Evolutionary conservation across 139 green algal genomes (phyloP), one percentile per base, ranked within the genome.

Genomic region (Chlamydomonas incerta): DNA sequence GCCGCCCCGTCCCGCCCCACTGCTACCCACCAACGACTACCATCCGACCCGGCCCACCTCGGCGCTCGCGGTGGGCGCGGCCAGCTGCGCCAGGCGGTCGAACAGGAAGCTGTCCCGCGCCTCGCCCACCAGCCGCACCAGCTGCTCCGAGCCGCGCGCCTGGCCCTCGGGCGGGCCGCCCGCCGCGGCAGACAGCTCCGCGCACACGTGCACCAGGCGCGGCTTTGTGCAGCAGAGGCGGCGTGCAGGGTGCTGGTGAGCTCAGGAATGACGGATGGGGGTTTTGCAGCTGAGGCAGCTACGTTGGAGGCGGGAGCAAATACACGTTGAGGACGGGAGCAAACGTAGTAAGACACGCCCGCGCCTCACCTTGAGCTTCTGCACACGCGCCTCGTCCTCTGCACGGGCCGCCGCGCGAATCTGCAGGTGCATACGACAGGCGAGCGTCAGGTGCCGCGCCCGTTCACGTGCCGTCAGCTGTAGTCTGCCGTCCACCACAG

Each of bases 51-150:
- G n/a, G n/a, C n/a, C n/a, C n/a, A 88, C 84, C 84, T 88, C 74
- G 9, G 75, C 71, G 14, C 81, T 83, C 23, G 85, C 66, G 23
- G 68, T 79, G 0, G 87, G 72, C 35, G 52, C 14, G 33, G 55
- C 68, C 81, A 97, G 69, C 0, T 68, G 80, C 23, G 76, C 76
- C 34, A 97, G 87, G 20, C 85, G 74, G 17, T 92, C 90, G 76
- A 94, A 95, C 35, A 97, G 90, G 76, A 93, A 72, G 80, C 94
- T 94, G 73, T 97, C 94, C 31, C 92, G 93, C 33, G 91, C 72
- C 34, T 91, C 88, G 0, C 29, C 80, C 41, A 72, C 74, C 77
- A 97, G 81, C 77, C 92, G 92, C 23, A 74, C 46, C 75, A 97
- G 80, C 70, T 88, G 83, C 34, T 96, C 92, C 41, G 91, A 73